Evolutionary conservation across 2,329 filamentous ascomycete species (phyloP), one percentile per base, ranked within the genome.

Genomic region (Penicillium digitatum): DNA sequence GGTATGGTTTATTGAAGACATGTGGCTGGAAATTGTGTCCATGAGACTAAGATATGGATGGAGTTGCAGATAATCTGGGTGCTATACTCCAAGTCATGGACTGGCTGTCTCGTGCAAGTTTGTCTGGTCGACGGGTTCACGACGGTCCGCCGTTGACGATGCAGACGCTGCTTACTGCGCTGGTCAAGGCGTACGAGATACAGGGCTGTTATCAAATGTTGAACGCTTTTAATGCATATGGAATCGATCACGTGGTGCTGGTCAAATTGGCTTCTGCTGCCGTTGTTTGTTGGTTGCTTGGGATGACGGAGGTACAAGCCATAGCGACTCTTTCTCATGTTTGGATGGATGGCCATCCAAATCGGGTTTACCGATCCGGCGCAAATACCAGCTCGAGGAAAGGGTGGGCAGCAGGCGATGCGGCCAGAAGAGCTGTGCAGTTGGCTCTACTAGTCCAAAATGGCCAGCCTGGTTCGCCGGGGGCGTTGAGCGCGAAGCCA

Each of bases 151-250:
- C 65, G 2, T 43, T 74, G 34, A 76, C 69, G 2, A 66, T 76
- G 45, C 54, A 62, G 4, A 67, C 64, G 2, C 45, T 76, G 2
- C 60, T 76, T 8, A 54, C 51, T 4, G 71, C 69, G 3, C 32
- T 72, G 37, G 72, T 76, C 56, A 77, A 76, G 55, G 69, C 74
- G 1, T 76, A 77, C 50, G 75, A 77, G 56, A 73, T 77, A 52
- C 75, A 78, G 51, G 75, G 75, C 18, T 63, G 59, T 48, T 69
- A 74, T 34, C 72, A 74, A 35, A 59, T 68, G 22, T 27, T 50
- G 1, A 76, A 76, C 35, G 58, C 72, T 5, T 77, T 76, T 59
- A 76, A 78, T 54, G 47, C 52, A 2, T 54, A 65, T n/a, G 76
- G 76, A 1, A 59, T 78, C 1, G 76, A 78, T 56, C 74, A 78